Percentiles rank a stretch among this genome's conserved stretches.
These are phyloP conservation scores for Coprinopsis cinerea DNA, from an alignment of 768 basidiomycete species.

Conservation along the genomic window DNA sequence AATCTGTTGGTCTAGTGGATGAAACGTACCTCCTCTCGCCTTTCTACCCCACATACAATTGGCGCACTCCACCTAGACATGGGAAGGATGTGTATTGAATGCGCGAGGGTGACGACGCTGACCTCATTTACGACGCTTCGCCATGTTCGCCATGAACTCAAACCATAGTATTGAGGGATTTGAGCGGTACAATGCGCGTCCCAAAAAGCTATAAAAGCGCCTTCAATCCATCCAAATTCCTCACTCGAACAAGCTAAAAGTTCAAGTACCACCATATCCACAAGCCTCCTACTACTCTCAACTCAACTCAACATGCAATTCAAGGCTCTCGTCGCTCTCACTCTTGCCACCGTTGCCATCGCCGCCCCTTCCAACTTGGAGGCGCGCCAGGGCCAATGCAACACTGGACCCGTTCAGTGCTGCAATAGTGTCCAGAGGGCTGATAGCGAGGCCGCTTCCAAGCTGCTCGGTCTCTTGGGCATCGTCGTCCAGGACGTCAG, in stretches of 20 bases:
- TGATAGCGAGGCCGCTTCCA: constrained; percentile 1
- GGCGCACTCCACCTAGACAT: neutral
- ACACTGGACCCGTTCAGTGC: constrained; percentile 25
- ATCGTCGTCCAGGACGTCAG: constrained; percentile 18
- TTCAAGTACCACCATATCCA: neutral
- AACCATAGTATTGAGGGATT: neutral
- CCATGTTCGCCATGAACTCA: neutral
- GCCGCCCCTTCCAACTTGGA: neutral
- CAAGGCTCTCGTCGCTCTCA: neutral
- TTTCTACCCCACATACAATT: too few species aligned
- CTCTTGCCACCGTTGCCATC: neutral
- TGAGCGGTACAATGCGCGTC: neutral
- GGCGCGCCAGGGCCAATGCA: constrained; percentile 18
- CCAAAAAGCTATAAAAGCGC: neutral
- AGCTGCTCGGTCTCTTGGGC: constrained; percentile 19
- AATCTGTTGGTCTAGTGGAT: too few species aligned
- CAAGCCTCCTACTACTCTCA: neutral
- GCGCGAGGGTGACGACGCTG: neutral
- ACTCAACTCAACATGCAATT: neutral
- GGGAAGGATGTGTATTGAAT: neutral
- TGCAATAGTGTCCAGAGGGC: constrained; percentile 13
- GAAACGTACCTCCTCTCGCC: too few species aligned
- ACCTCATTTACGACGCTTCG: neutral
- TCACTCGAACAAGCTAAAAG: neutral
- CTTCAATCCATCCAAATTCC: neutral